phyloP scores from a whole-genome alignment of 2,329 filamentous ascomycete species.

The Fusarium sp. region DNA sequence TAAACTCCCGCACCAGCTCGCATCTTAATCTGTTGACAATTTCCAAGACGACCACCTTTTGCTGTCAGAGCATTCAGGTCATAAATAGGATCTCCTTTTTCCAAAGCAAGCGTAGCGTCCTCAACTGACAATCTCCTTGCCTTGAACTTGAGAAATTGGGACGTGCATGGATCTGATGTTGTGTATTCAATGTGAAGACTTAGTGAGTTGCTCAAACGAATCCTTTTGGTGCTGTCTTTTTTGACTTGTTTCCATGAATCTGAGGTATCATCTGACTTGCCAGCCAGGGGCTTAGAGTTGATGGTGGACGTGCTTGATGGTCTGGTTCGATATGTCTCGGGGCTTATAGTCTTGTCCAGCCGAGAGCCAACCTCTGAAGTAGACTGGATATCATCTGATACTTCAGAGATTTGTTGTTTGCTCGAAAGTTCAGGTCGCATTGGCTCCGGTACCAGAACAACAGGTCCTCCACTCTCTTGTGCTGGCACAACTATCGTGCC shows the following conservation, averaged over 20 bases:
- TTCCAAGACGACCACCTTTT: not conserved
- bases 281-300: not conserved
- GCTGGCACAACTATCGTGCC: not conserved
- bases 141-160: slow-evolving; percentile 15
- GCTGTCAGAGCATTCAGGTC: slow-evolving; percentile 13
- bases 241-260: slow-evolving; percentile 15
- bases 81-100: not conserved
- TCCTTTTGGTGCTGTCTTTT: slow-evolving; percentile 2
- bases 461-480: not conserved
- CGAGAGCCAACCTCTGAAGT: not conserved
- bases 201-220: slow-evolving; percentile 14
- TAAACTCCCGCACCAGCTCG: slow-evolving; percentile 2
- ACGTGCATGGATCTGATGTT: slow-evolving; percentile 3
- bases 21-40: slow-evolving; percentile 9
- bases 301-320: not conserved
- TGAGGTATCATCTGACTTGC: not conserved
- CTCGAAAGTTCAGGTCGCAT: not conserved
- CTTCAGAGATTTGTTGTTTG: not conserved
- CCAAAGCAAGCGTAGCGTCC: not conserved
- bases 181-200: slow-evolving; percentile 34
- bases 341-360: not conserved
- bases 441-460: too few species aligned
- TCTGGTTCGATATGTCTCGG: not conserved
- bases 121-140: slow-evolving; percentile 16
- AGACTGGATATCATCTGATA: not conserved